Conservation (phyloP, 345 rosid species). For the Draba incana region DNA sequence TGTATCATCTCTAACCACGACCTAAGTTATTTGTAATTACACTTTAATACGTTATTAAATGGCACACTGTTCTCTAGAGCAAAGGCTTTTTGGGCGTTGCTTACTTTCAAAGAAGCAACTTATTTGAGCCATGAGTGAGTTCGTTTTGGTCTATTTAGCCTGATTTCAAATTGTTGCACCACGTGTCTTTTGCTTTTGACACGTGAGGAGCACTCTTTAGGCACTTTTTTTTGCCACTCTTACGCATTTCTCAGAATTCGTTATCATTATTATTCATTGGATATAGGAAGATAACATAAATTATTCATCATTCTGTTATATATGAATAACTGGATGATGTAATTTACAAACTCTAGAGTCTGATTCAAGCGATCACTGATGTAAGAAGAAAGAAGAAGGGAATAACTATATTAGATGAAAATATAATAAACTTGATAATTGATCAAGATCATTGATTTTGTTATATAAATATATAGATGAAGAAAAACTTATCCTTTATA, state of each 20-base stretch:
- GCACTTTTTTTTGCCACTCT: conserved; percentile 27
- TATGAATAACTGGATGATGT: conserved; percentile 9
- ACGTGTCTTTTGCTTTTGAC: conserved; percentile 36
- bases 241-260: conserved; percentile 36
- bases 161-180: conserved; percentile 6
- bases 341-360: conserved; percentile 2
- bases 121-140: conserved; percentile 3
- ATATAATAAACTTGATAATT: neutral
- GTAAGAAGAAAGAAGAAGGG: no score
- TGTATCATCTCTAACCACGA: no score
- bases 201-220: conserved; percentile 35
- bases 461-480: no score
- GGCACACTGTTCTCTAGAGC: conserved; percentile 14
- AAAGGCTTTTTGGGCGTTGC: conserved; percentile 20
- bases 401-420: conserved; percentile 1
- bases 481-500: conserved; percentile 28
- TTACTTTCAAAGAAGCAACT: conserved; percentile 7
- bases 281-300: conserved; percentile 31
- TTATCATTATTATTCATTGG: conserved; percentile 31
- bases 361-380: no score
- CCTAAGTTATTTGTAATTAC: no score
- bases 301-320: neutral
- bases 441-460: neutral
- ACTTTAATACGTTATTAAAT: no score
- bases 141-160: conserved; percentile 1